Conservation (phyloP, 495 filamentous ascomycete genomes). For the Podospora pseudocomata region DNA sequence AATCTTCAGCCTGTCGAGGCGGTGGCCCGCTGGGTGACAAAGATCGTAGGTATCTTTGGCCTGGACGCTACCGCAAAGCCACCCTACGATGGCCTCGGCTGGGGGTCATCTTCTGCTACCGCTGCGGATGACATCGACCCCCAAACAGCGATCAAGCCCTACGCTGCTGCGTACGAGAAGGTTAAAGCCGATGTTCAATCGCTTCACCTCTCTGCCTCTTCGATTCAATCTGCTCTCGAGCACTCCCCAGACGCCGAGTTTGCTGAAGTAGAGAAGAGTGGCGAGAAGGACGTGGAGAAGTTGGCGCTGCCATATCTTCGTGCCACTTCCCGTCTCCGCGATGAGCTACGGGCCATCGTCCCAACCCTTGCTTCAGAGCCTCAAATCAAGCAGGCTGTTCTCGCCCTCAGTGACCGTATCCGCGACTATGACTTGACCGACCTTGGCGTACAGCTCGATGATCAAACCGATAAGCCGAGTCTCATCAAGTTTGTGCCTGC, state of each 20-base stretch:
- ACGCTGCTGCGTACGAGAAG: slow-evolving; percentile 36
- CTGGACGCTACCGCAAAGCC: slow-evolving; percentile 65
- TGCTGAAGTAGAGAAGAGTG: slow-evolving; percentile 35
- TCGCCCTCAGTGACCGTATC: slow-evolving; percentile 71
- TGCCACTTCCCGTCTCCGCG: slow-evolving; percentile 61
- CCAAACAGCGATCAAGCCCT: slow-evolving; percentile 43
- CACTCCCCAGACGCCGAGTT: slow-evolving; percentile 43
- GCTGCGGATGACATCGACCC: slow-evolving; percentile 48
- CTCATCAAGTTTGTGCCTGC: slow-evolving; percentile 78
- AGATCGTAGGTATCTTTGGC: slow-evolving; percentile 79
- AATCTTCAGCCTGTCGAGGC: slow-evolving; percentile 53
- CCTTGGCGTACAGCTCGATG: slow-evolving; percentile 82
- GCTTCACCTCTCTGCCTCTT: slow-evolving; percentile 35
- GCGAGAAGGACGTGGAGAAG: slow-evolving; percentile 45
- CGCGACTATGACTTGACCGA: slow-evolving; percentile 76
- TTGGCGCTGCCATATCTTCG: slow-evolving; percentile 62
- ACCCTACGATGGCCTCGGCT: slow-evolving; percentile 65
- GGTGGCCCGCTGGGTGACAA: slow-evolving; percentile 76
- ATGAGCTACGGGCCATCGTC: slow-evolving; percentile 60
- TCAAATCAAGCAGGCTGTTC: slow-evolving; percentile 55
- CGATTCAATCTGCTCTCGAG: slow-evolving; percentile 31
- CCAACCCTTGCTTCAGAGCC: slow-evolving; percentile 44
- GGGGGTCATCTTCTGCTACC: slow-evolving; percentile 68
- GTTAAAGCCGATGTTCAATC: slow-evolving; percentile 38
- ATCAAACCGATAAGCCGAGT: slow-evolving; percentile 64